Percentiles rank a stretch among this genome's conserved stretches.
These are phyloP conservation scores for Bidens hawaiensis DNA, from an alignment of 140 eudicot genomes.

Conservation along the genomic window DNA sequence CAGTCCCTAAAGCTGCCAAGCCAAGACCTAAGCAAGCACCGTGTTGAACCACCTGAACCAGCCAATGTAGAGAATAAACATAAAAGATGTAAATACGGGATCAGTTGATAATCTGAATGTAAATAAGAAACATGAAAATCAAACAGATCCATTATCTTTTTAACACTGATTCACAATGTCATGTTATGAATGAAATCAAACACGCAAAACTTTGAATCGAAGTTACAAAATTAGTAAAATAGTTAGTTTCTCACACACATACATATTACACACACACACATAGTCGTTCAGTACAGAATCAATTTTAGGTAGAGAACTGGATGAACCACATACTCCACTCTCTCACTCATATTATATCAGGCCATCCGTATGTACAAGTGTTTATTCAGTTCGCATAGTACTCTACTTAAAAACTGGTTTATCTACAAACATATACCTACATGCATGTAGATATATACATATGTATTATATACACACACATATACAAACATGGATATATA, in stretches of 20 bases:
- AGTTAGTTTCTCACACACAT: background rate
- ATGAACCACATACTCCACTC: background rate
- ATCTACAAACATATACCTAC: background rate
- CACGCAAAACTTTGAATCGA: background rate
- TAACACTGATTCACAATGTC: background rate
- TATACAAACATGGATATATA: no score
- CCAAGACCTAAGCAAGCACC: slow-evolving; percentile 99
- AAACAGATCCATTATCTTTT: background rate
- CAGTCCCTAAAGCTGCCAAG: slow-evolving; percentile 90
- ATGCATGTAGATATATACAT: background rate
- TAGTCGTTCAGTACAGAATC: background rate
- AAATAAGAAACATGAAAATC: background rate
- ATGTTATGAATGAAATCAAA: background rate
- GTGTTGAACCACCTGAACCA: slow-evolving; percentile 89
- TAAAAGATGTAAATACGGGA: background rate
- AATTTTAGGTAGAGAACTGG: background rate
- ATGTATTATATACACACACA: no score
- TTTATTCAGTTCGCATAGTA: background rate
- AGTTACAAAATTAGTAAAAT: background rate
- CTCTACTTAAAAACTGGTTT: background rate
- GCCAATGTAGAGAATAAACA: background rate
- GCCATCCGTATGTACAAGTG: background rate
- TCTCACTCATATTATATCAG: background rate
- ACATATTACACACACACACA: background rate
- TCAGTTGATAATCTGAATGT: background rate